phyloP scores from a whole-genome alignment of 2,329 filamentous ascomycete species.

The Aspergillus phoenicis region DNA sequence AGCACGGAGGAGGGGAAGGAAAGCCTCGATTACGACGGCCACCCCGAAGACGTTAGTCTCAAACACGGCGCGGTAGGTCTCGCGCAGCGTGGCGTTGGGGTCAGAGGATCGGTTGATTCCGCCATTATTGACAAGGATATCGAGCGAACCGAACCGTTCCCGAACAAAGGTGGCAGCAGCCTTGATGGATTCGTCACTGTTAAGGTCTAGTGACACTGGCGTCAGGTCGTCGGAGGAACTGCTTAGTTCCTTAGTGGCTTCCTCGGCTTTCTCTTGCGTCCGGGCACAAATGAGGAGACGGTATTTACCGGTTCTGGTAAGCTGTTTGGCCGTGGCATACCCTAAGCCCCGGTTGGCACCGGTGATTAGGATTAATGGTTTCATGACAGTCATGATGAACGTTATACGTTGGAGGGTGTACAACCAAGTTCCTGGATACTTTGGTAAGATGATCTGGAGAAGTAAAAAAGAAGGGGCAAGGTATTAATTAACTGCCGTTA shows the following conservation, averaged over 20 bases:
- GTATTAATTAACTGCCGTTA: too few species aligned
- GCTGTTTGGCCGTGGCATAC: not conserved
- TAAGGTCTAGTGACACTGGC: not conserved
- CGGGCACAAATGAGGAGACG: not conserved
- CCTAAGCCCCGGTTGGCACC: slow-evolving; percentile 8
- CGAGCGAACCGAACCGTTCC: not conserved
- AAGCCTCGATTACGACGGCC: slow-evolving; percentile 1
- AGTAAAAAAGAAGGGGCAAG: too few species aligned
- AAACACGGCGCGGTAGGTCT: slow-evolving; percentile 6
- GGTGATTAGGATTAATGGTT: not conserved
- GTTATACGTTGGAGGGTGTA: not conserved
- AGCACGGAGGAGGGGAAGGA: slow-evolving; percentile 9
- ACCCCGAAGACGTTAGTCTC: slow-evolving; percentile 11
- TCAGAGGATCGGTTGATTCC: not conserved
- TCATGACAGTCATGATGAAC: not conserved
- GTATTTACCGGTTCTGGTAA: not conserved
- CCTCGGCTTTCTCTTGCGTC: not conserved
- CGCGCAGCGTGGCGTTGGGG: slow-evolving; percentile 6
- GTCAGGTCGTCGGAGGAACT: not conserved
- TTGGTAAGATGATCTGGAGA: too few species aligned
- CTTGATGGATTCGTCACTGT: not conserved
- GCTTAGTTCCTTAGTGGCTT: not conserved
- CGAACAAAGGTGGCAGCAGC: not conserved
- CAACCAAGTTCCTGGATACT: too few species aligned
- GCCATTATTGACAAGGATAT: not conserved